Percentiles rank a stretch among this genome's conserved stretches.
These are phyloP conservation scores for Drechmeria coniospora DNA, from an alignment of 2,329 filamentous ascomycete genomes.

Conservation along the genomic window DNA sequence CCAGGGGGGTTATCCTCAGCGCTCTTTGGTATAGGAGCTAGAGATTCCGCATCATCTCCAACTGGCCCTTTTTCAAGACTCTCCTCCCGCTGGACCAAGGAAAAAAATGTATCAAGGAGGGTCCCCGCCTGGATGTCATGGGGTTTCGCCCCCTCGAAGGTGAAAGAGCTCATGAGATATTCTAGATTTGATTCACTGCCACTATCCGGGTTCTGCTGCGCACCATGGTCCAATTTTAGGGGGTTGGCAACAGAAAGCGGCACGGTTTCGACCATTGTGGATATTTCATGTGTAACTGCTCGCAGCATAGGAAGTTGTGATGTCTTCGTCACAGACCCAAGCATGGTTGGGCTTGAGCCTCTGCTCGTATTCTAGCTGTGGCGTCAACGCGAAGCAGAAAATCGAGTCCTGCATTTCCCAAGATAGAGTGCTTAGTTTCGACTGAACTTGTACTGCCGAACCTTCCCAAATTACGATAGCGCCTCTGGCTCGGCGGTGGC, in stretches of 20 bases:
- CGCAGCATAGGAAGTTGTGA: no score
- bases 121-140: not conserved
- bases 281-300: no score
- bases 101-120: conserved; percentile 9
- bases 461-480: conserved; percentile 4
- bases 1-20: no score
- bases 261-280: not conserved
- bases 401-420: conserved; percentile 9
- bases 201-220: no score
- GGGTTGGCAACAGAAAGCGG: not conserved
- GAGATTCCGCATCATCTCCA: not conserved
- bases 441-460: not conserved
- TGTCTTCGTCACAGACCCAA: no score
- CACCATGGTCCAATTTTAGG: no score
- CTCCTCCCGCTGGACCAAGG: conserved; percentile 3
- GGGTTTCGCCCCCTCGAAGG: not conserved
- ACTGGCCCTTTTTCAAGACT: not conserved
- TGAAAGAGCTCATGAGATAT: not conserved
- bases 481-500: conserved; percentile 7
- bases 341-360: not conserved
- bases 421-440: not conserved
- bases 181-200: no score
- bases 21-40: no score
- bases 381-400: conserved; percentile 8
- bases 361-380: no score